Base-by-base conservation (phyloP, 2,329 filamentous ascomycete genomes). In the Fusarium solani-melongenae region DNA sequence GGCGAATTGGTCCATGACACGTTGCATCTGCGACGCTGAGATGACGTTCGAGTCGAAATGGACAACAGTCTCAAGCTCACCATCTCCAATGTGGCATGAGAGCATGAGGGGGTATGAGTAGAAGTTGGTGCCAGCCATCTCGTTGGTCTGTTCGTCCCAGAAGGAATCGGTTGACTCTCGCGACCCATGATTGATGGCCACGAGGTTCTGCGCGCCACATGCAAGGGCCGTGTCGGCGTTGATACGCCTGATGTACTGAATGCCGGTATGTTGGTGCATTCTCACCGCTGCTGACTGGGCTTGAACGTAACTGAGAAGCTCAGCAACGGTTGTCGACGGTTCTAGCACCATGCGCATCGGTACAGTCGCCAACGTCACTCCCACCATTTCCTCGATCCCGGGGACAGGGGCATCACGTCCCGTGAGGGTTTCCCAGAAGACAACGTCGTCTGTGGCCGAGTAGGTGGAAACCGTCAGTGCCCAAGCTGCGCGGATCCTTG, bases 41-140 rank as follows among this genome's bases (percentile, higher is more conserved):
- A 77, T 24, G 2, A 76, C 24, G 2, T 62, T n/a, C 0, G 41
- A 11, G 22, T 77, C 75, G 24, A 73, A 77, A 27, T 77, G 75
- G 0, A 77, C 71, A 20, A 73, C 67, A 14, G 73, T 73, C 20
- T 77, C 75, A 3, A 77, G n/a, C 34, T 69, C 57, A 0, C 44
- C 38, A 9, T 74, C 69, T 6, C 56, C 31, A 6, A 76, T 44
- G 22, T 77, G 75, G 3, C 75, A 77, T 1, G 75, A 77, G 0
- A 77, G 64, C 75, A 77, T 77, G n/a, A 77, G 69, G 0, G 75
- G 71, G 20, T 77, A 77, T 0, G 75, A 76, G 5, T 77, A 77
- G 24, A 77, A 77, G 27, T 77, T 77, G 1, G 75, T 76, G 4
- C 75, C 75, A 1, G 64, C 75, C 75, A 77, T 77, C 58, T 76